Percentiles rank a stretch among this genome's conserved stretches.
Conservation (phyloP, 2,329 filamentous ascomycete genomes). For the Calonectria fujianensis region DNA sequence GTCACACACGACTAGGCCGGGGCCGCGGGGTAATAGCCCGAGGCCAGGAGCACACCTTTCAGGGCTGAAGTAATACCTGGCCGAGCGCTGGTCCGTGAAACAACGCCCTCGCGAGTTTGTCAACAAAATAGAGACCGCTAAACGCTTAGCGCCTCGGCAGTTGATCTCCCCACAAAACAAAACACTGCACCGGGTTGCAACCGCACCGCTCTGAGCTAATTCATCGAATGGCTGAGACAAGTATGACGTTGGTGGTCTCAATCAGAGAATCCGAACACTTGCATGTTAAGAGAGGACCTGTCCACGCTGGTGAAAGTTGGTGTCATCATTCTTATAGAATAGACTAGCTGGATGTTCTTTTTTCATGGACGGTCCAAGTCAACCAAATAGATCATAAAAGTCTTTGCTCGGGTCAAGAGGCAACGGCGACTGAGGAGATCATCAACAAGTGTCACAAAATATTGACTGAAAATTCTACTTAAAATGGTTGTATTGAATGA, state of each 20-base stretch:
- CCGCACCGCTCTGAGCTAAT: background rate
- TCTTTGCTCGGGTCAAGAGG: no score
- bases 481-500: no score
- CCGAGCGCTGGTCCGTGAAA: conserved; percentile 3
- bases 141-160: background rate
- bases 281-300: no score
- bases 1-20: background rate
- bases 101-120: conserved; percentile 1
- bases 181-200: background rate
- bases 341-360: no score
- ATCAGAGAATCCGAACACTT: background rate
- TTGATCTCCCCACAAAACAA: background rate
- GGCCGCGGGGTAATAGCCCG: background rate
- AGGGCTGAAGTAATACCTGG: background rate
- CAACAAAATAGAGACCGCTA: background rate
- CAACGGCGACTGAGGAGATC: no score
- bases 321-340: no score
- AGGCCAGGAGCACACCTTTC: background rate
- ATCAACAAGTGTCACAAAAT: no score
- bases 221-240: background rate
- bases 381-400: no score
- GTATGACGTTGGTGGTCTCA: background rate
- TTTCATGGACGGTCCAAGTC: no score
- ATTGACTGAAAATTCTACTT: no score
- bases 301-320: no score